Evolutionary conservation across 2,329 filamentous ascomycete genomes (phyloP).

Genomic region (Fusarium albosuccineum): DNA sequence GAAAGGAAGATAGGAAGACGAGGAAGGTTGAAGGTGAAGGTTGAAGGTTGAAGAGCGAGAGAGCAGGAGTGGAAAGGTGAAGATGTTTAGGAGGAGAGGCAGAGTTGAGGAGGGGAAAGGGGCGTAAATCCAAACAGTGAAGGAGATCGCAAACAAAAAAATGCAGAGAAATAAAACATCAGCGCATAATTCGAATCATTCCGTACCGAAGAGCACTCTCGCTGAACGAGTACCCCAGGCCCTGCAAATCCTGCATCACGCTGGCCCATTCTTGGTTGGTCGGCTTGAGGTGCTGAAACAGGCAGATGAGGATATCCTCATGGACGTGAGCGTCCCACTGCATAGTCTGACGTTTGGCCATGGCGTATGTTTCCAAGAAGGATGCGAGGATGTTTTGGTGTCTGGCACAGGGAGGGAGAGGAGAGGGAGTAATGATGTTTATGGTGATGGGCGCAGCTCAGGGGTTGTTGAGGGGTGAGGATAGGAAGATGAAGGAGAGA

Average conservation of each 20-base stretch:
- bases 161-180: slow-evolving; percentile 8
- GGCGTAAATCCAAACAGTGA: slow-evolving; percentile 4
- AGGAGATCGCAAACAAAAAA: slow-evolving; percentile 9
- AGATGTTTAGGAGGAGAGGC: slow-evolving; percentile 12
- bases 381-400: not conserved
- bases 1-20: slow-evolving; percentile 2
- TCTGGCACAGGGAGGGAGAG: not conserved
- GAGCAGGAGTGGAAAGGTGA: not conserved
- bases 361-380: slow-evolving; percentile 17
- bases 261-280: slow-evolving; percentile 49
- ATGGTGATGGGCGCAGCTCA: slow-evolving; percentile 5
- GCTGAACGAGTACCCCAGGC: slow-evolving; percentile 57
- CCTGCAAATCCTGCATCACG: slow-evolving; percentile 54
- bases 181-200: slow-evolving; percentile 5
- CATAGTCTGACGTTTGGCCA: slow-evolving; percentile 50
- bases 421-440: not conserved
- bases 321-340: slow-evolving; percentile 59
- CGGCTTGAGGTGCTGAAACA: slow-evolving; percentile 55
- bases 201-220: slow-evolving; percentile 58
- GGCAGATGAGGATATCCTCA: slow-evolving; percentile 58
- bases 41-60: slow-evolving; percentile 3
- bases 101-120: not conserved
- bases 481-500: not conserved
- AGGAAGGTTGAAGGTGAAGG: not conserved
- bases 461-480: slow-evolving; percentile 8